These are phyloP conservation scores for Penicillium decumbens DNA, from an alignment of 2,329 filamentous ascomycete genomes.

Conservation along the genomic window DNA sequence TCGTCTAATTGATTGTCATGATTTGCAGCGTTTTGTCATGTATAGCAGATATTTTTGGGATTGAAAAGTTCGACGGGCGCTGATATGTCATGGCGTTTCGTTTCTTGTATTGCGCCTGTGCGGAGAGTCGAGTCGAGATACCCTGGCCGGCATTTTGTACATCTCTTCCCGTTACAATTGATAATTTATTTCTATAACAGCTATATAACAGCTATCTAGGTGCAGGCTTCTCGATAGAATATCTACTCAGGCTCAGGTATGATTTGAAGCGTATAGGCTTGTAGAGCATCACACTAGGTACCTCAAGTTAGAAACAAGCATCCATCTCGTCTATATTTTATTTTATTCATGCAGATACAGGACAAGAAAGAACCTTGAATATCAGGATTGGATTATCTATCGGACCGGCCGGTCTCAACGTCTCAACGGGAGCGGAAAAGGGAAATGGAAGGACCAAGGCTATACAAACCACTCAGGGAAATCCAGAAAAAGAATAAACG, in stretches of 20 bases:
- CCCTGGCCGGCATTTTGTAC: slow-evolving; percentile 14
- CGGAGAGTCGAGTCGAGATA: slow-evolving; percentile 23
- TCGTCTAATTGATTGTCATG: slow-evolving; percentile 8
- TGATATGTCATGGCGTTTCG: slow-evolving; percentile 20
- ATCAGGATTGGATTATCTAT: slow-evolving; percentile 26
- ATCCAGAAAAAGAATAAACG: slow-evolving; percentile 7
- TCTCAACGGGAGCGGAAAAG: slow-evolving; percentile 7
- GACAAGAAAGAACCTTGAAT: background rate
- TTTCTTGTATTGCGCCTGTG: slow-evolving; percentile 9
- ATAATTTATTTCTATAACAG: background rate
- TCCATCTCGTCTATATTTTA: background rate
- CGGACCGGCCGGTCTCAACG: slow-evolving; percentile 27
- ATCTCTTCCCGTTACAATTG: slow-evolving; percentile 1
- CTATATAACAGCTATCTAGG: background rate
- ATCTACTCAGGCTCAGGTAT: background rate
- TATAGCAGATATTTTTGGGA: slow-evolving; percentile 18
- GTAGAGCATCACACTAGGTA: no score
- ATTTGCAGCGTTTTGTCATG: slow-evolving; percentile 17
- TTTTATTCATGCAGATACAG: background rate
- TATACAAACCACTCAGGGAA: slow-evolving; percentile 22
- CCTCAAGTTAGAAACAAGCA: background rate
- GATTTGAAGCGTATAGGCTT: no score
- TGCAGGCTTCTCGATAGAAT: background rate
- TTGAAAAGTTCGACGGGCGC: slow-evolving; percentile 16
- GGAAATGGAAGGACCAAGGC: slow-evolving; percentile 13